Evolutionary conservation across 345 rosid species (phyloP).

Genomic region (Laguncularia racemosa): DNA sequence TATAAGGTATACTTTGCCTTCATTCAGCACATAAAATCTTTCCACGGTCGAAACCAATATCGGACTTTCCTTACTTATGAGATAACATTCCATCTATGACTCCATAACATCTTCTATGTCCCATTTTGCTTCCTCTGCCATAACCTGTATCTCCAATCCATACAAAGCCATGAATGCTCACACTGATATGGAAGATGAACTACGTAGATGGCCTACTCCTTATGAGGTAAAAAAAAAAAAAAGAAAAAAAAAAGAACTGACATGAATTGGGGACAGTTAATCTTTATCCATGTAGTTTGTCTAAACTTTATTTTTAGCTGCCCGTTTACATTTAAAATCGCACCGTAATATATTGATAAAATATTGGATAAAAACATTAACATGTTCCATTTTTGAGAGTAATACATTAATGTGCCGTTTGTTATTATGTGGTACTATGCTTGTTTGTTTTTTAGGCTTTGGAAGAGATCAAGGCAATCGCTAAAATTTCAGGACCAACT

Average conservation of each 20-base stretch:
- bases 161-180: neutral
- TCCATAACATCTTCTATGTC: neutral
- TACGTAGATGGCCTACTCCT: constrained; percentile 1
- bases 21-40: no score
- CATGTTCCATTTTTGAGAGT: neutral
- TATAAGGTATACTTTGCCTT: no score
- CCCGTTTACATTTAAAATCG: no score
- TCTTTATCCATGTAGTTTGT: no score
- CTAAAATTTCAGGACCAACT: constrained; percentile 28
- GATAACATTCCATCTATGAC: no score
- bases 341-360: neutral
- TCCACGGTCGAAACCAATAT: no score
- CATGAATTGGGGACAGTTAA: no score
- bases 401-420: neutral
- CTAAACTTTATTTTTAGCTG: no score
- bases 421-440: no score
- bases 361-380: neutral
- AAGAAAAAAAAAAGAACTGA: no score
- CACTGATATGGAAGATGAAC: neutral
- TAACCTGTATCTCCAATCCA: neutral
- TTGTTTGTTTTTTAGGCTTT: neutral
- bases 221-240: neutral
- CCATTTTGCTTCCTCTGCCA: neutral
- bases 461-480: neutral
- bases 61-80: no score